Base-by-base conservation (phyloP, 2,329 filamentous ascomycete genomes). In the Calycina herbarum region DNA sequence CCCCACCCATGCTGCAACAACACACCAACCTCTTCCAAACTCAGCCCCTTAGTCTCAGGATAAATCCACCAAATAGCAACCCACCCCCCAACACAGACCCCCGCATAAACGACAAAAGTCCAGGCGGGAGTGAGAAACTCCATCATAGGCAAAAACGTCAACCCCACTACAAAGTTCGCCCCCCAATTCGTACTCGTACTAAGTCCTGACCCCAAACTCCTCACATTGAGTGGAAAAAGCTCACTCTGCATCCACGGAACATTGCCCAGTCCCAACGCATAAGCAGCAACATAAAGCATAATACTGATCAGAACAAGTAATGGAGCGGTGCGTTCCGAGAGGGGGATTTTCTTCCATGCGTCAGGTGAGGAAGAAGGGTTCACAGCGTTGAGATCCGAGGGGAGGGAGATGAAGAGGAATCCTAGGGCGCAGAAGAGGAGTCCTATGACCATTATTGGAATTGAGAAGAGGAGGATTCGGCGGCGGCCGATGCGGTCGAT, bases 171-270 rank as follows among this genome's bases (percentile, higher is more conserved):
- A 66, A 96, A 95, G 76, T 98, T 98, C 29, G 90, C 88, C 3
- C 84, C 85, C 94, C 94, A 98, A 74, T 91, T 97, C 6, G 92
- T 96, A 5, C 89, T 89, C 7, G 94, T 94, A 1, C 90, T 85
- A 5, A 92, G 77, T 0, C 88, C 88, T 65, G 89, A 91, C 33
- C 91, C 92, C 1, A 92, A 78, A 4, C 89, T 88, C 59, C 91
- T 87, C 57, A 93, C 90, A 35, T 84, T 83, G 59, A 94, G 82
- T 0, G 93, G 91, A 75, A 97, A 97, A 38, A 97, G 85, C 79
- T 98, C 94, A 71, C 89, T 92, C 79, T 97, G 94, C 83, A 97
- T 94, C 94, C 94, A 98, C 0, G 94, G 94, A 2, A 98, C 93
- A 72, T 93, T 96, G 8, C 94, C 94, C 1, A 98, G 83, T 2